phyloP scores from a whole-genome alignment of 1,139 yeast genomes.

The Pneumocystis murina region DNA sequence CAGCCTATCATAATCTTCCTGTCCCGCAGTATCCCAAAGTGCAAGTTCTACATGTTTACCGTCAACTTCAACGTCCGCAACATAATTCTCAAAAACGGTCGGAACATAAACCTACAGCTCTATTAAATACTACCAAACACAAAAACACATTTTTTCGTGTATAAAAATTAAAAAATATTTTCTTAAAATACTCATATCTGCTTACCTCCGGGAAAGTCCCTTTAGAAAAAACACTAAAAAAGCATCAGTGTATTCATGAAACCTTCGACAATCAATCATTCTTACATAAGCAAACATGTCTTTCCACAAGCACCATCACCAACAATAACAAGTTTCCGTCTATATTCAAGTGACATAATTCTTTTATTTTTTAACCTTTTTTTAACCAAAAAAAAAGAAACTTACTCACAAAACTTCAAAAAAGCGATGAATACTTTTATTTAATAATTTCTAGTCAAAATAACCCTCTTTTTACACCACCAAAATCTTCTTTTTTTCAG shows the following conservation, averaged over 20 bases:
- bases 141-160: not conserved
- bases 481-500: not conserved
- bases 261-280: not conserved
- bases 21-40: constrained; percentile 95
- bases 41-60: constrained; percentile 83
- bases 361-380: not conserved
- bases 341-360: constrained; percentile 10
- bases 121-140: not conserved
- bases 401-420: not conserved
- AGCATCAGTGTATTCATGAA: constrained; percentile 38
- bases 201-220: constrained; percentile 16
- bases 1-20: constrained; percentile 53
- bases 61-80: constrained; percentile 68
- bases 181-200: not conserved
- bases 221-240: constrained; percentile 57
- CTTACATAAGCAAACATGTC: constrained; percentile 52
- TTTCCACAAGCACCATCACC: constrained; percentile 97
- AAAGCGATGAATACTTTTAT: not conserved
- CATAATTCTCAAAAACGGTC: constrained; percentile 89
- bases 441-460: not conserved
- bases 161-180: constrained; percentile 13
- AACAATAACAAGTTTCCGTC: constrained; percentile 59
- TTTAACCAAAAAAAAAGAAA: not conserved
- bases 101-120: constrained; percentile 51
- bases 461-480: not conserved